Base-by-base conservation (phyloP, 306 rosid species). In the Corylus avellana region DNA sequence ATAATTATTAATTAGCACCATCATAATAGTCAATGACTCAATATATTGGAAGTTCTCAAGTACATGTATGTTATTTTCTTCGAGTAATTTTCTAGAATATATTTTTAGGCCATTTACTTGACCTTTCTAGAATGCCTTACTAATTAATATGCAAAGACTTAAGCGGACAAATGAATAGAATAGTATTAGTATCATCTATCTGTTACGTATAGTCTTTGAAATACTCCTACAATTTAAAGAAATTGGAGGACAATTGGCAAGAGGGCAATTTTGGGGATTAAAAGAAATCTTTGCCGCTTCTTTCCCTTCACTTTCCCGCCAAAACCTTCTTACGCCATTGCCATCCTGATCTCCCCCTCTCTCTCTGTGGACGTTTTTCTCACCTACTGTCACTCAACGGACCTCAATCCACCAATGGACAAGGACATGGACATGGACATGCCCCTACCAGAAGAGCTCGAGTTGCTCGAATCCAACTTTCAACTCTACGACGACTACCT, bases 391-490 rank as follows among this genome's bases (percentile, higher is more conserved):
- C 16, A 44, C 42, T 25, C 17, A 37, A n/a, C 54, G 50, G 72
- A 44, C 67, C 54, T 48, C 64, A 27, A 68, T 14, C 10, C 51
- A 2, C 53, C 73, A 25, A 78, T 80, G 76, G 88, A 84, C n/a
- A 76, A 70, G 80, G 92, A 42, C 58, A 85, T 78, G 90, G 94
- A 89, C 22, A 89, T 89, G 84, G 97, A 91, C 64, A 81, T 90
- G 79, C 98, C 94, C 16, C 80, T 88, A 27, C 93, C 92, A 1
- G 96, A 94, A 75, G 97, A 94, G 82, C 97, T 94, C 32, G 97
- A 94, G 64, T 75, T 90, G 69, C 97, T 92, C 27, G 98, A 94
- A 83, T 93, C 94, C 46, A 81, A 81, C 81, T 85, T 68, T 53
- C 80, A 77, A 17, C 58, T 75, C 46, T 55, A 85, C 54, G 87